These are phyloP conservation scores for Corylus americana DNA, from an alignment of 306 rosid genomes.

Conservation along the genomic window DNA sequence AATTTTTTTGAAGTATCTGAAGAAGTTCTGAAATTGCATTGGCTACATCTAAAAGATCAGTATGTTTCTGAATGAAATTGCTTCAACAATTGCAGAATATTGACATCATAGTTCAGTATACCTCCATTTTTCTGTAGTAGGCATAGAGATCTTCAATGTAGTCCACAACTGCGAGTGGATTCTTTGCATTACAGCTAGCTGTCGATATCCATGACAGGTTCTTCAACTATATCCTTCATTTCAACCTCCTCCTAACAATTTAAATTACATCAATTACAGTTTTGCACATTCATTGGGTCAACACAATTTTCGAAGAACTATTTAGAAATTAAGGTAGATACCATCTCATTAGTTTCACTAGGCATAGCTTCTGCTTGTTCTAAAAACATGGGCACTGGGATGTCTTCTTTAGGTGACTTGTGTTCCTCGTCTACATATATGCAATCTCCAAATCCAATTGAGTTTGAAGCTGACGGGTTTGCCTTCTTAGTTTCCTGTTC, in stretches of 20 bases:
- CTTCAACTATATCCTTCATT: slow-evolving; percentile 84
- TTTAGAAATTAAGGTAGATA: slow-evolving; percentile 25
- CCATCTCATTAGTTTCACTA: slow-evolving; percentile 59
- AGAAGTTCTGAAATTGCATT: too few species aligned
- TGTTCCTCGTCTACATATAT: slow-evolving; percentile 77
- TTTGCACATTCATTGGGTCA: not conserved
- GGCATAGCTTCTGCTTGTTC: slow-evolving; percentile 48
- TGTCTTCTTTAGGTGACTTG: slow-evolving; percentile 53
- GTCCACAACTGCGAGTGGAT: slow-evolving; percentile 81
- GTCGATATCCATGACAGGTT: slow-evolving; percentile 72
- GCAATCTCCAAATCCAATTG: slow-evolving; percentile 62
- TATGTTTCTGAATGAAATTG: too few species aligned
- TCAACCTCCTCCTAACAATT: slow-evolving; percentile 73
- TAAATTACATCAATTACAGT: not conserved
- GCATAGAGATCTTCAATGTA: slow-evolving; percentile 74
- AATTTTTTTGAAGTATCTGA: too few species aligned
- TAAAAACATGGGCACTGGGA: slow-evolving; percentile 86
- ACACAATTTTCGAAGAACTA: slow-evolving; percentile 9
- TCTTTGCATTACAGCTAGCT: slow-evolving; percentile 42
- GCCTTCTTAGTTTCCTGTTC: slow-evolving; percentile 56
- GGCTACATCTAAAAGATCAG: too few species aligned
- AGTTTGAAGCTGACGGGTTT: slow-evolving; percentile 30
- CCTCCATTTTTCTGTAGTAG: slow-evolving; percentile 78
- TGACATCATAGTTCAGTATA: slow-evolving; percentile 15
- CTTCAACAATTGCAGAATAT: not conserved